Conservation (phyloP, 1,284 basidiomycete species). For the Fistulinella cinereoalba region DNA sequence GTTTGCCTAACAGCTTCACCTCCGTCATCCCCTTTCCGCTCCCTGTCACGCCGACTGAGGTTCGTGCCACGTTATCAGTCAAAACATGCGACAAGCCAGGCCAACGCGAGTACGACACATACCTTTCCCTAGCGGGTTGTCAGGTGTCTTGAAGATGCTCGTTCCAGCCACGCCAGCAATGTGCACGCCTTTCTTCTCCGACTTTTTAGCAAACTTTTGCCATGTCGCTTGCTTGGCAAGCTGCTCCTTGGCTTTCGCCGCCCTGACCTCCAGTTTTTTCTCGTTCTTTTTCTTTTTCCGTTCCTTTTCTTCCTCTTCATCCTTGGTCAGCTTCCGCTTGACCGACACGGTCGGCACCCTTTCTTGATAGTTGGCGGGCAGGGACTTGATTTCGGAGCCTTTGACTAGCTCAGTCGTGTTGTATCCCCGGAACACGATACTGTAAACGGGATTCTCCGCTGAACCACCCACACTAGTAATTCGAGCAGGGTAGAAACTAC, state of each 20-base stretch:
- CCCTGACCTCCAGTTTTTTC: slow-evolving; percentile 86
- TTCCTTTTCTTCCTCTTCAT: slow-evolving; percentile 87
- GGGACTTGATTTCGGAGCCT: slow-evolving; percentile 66
- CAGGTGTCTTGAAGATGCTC: slow-evolving; percentile 95
- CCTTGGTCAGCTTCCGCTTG: slow-evolving; percentile 78
- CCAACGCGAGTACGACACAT: slow-evolving; percentile 35
- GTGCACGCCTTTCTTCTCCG: slow-evolving; percentile 91
- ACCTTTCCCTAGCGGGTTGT: slow-evolving; percentile 89
- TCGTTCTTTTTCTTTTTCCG: slow-evolving; percentile 95
- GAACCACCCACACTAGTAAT: slow-evolving; percentile 89
- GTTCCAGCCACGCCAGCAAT: slow-evolving; percentile 84
- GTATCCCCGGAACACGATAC: slow-evolving; percentile 94
- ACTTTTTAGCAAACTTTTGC: slow-evolving; percentile 98
- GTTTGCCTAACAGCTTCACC: slow-evolving; percentile 69
- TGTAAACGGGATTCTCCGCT: slow-evolving; percentile 82
- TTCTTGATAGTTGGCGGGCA: slow-evolving; percentile 54
- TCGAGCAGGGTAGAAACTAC: slow-evolving; percentile 87
- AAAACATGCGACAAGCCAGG: slow-evolving; percentile 17
- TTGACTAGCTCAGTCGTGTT: slow-evolving; percentile 91
- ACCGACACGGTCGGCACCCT: slow-evolving; percentile 41
- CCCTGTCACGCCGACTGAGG: slow-evolving; percentile 87
- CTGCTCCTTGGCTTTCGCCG: slow-evolving; percentile 89
- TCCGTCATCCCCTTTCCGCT: slow-evolving; percentile 93
- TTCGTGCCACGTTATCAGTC: slow-evolving; percentile 24
- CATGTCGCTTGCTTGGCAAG: slow-evolving; percentile 86